Conservation (phyloP, 2,329 filamentous ascomycete species). For the Stagonosporopsis cucurbitacearum region DNA sequence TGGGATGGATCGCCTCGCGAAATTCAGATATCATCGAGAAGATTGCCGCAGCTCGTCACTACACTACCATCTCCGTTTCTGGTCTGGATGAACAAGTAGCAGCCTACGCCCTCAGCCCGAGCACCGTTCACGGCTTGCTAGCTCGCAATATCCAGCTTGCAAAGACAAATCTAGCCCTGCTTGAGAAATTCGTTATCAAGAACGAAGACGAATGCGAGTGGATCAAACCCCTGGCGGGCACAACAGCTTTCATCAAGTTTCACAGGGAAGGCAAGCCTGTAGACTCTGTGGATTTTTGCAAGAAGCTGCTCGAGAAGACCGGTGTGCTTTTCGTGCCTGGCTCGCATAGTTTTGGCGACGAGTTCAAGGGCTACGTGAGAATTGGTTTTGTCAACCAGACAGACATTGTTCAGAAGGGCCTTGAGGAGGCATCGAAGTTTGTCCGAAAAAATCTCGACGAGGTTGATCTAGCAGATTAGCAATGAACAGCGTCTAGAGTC, state of each 20-base stretch:
- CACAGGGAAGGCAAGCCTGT: conserved; percentile 66
- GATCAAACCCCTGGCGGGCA: conserved; percentile 78
- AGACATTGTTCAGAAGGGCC: conserved; percentile 68
- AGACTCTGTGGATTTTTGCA: conserved; percentile 75
- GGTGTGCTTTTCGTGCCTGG: conserved; percentile 80
- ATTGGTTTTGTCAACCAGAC: conserved; percentile 79
- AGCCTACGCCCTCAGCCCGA: conserved; percentile 71
- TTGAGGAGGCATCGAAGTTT: conserved; percentile 63
- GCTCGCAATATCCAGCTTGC: conserved; percentile 70
- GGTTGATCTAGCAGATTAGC: conserved; percentile 50
- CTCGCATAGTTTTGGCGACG: conserved; percentile 73
- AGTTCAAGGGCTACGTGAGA: conserved; percentile 75
- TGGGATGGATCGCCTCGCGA: conserved; percentile 82
- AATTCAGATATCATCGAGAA: conserved; percentile 67
- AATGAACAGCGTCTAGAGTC: background rate
- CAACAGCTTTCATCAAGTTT: conserved; percentile 79
- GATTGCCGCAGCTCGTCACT: conserved; percentile 72
- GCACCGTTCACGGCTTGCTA: conserved; percentile 69
- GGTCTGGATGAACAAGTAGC: conserved; percentile 81
- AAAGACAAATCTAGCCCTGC: conserved; percentile 68
- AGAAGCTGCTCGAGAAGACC: conserved; percentile 69
- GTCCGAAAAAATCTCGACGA: conserved; percentile 64
- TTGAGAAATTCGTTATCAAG: conserved; percentile 72
- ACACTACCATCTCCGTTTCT: conserved; percentile 87
- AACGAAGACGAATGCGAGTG: conserved; percentile 70